Evolutionary conservation across 2,329 filamentous ascomycete genomes (phyloP).

Genomic region (Byssoonygena ceratinophila): DNA sequence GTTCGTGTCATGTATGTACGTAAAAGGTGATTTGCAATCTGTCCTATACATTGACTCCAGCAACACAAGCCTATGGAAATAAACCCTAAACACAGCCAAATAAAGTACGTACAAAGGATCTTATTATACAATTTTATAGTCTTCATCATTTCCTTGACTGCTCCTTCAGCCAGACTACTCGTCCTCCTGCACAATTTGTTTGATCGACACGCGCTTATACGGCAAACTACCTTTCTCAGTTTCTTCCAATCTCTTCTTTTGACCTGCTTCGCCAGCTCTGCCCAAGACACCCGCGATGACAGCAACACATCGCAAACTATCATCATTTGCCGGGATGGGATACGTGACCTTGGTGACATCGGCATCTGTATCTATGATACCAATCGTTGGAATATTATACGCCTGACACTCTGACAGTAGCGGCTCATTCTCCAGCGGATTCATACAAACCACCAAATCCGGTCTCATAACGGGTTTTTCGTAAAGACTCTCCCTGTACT

Average conservation of each 20-base stretch:
- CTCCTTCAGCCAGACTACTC: neutral
- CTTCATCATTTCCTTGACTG: neutral
- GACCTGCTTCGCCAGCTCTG: conserved; percentile 68
- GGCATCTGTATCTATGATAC: conserved; percentile 84
- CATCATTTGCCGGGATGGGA: conserved; percentile 91
- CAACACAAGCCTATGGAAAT: no score
- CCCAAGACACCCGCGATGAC: conserved; percentile 79
- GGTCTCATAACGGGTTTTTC: conserved; percentile 60
- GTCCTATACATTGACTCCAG: no score
- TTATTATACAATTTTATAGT: conserved; percentile 1
- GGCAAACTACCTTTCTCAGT: conserved; percentile 54
- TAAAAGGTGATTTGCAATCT: no score
- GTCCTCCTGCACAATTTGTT: neutral
- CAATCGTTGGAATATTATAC: conserved; percentile 84
- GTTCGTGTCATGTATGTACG: neutral
- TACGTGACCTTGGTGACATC: conserved; percentile 94
- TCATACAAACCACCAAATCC: conserved; percentile 84
- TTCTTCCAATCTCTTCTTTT: conserved; percentile 52
- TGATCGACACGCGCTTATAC: conserved; percentile 33
- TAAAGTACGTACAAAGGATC: neutral
- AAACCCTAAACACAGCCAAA: neutral
- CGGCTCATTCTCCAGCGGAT: conserved; percentile 84
- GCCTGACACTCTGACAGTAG: conserved; percentile 83
- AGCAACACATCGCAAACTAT: conserved; percentile 73
- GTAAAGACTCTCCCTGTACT: conserved; percentile 43